These are phyloP conservation scores for Kwoniella dendrophila DNA, from an alignment of 768 basidiomycete genomes.

Conservation along the genomic window DNA sequence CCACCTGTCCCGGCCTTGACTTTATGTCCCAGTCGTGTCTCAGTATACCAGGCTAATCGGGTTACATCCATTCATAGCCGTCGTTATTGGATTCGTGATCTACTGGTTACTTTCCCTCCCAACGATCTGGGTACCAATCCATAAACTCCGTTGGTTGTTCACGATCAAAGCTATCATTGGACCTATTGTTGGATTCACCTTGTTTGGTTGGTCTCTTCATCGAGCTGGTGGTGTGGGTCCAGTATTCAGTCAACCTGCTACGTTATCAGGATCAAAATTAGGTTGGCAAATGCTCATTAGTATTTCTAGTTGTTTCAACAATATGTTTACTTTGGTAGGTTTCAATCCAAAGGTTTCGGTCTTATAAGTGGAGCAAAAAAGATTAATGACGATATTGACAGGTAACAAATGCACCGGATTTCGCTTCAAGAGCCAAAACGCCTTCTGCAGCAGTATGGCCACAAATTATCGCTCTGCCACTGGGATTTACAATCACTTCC, in stretches of 20 bases:
- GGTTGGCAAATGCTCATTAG: slow-evolving; percentile 62
- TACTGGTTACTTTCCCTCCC: slow-evolving; percentile 82
- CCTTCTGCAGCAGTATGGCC: slow-evolving; percentile 47
- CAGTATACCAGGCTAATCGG: background rate
- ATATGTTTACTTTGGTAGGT: slow-evolving; percentile 70
- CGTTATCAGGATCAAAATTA: slow-evolving; percentile 67
- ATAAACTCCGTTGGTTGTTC: slow-evolving; percentile 68
- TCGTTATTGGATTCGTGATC: slow-evolving; percentile 72
- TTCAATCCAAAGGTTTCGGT: background rate
- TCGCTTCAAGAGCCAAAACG: slow-evolving; percentile 44
- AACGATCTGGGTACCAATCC: slow-evolving; percentile 79
- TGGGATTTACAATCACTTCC: slow-evolving; percentile 73
- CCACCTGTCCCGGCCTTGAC: background rate
- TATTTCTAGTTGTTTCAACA: slow-evolving; percentile 70
- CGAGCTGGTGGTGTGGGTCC: slow-evolving; percentile 78
- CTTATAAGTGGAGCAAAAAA: background rate
- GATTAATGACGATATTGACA: background rate
- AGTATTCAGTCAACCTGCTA: slow-evolving; percentile 68
- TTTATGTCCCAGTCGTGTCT: too few species aligned
- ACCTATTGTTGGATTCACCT: slow-evolving; percentile 49
- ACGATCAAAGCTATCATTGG: slow-evolving; percentile 71
- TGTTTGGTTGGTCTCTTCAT: slow-evolving; percentile 69
- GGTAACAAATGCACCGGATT: slow-evolving; percentile 47
- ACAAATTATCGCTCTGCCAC: slow-evolving; percentile 66
- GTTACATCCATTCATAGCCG: slow-evolving; percentile 16